These are phyloP conservation scores for Fusarium proliferatum DNA, from an alignment of 2,329 filamentous ascomycete species.

Conservation along the genomic window DNA sequence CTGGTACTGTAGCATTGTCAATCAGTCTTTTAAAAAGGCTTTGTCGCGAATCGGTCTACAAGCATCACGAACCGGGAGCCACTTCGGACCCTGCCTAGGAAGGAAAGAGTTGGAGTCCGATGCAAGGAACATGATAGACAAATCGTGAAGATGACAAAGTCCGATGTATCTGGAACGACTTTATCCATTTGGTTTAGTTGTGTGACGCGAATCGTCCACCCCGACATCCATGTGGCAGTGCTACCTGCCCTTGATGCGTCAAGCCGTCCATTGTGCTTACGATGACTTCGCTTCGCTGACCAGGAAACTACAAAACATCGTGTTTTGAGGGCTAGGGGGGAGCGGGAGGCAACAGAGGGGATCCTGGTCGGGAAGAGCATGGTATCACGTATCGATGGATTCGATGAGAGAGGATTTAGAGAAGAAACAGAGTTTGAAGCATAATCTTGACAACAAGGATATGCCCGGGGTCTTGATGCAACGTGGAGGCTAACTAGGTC, in stretches of 20 bases:
- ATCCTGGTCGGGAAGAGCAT: background rate
- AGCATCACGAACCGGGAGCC: background rate
- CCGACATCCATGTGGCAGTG: conserved; percentile 3
- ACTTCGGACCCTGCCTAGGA: background rate
- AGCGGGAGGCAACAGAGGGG: background rate
- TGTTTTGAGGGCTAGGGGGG: background rate
- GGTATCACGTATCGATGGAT: background rate
- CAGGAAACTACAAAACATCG: background rate
- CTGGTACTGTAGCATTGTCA: background rate
- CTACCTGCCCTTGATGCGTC: background rate
- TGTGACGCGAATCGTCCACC: background rate
- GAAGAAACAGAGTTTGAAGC: conserved; percentile 6
- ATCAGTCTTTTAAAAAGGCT: background rate
- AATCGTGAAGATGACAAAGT: background rate
- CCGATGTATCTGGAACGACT: background rate
- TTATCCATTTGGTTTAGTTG: background rate
- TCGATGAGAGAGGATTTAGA: background rate
- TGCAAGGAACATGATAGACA: background rate
- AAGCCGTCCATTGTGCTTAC: background rate
- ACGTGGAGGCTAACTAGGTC: background rate
- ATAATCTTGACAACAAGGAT: conserved; percentile 3
- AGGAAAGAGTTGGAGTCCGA: background rate
- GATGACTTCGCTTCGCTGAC: background rate
- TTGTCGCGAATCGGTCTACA: background rate
- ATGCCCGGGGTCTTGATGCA: background rate